A percentile compares a stretch with the other conserved stretches of the same genome.
Evolutionary conservation across 2,329 filamentous ascomycete species (phyloP).

Genomic region (Blastomyces gilchristii): DNA sequence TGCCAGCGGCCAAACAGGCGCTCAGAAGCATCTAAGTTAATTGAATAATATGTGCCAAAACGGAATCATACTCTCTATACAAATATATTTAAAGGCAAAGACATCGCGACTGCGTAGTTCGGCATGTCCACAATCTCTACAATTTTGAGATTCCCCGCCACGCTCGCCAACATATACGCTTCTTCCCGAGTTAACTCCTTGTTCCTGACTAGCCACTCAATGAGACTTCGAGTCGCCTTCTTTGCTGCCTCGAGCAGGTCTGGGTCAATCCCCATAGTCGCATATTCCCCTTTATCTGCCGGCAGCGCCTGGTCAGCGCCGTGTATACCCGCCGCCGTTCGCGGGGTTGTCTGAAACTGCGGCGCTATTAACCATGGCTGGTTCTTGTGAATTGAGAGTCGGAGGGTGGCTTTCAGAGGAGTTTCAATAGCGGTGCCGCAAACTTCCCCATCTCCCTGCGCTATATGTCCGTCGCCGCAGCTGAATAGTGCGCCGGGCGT

Average conservation of each 20-base stretch:
- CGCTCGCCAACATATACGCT: constrained; percentile 45
- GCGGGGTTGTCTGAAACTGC: constrained; percentile 37
- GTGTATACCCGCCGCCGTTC: constrained; percentile 14
- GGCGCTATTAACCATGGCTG: constrained; percentile 40
- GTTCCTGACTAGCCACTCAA: constrained; percentile 41
- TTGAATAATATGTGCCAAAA: background rate
- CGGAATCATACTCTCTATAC: constrained; percentile 8
- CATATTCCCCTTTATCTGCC: constrained; percentile 35
- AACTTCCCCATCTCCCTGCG: constrained; percentile 46
- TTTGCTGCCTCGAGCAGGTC: constrained; percentile 41
- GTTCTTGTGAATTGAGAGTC: constrained; percentile 41
- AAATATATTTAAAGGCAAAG: constrained; percentile 42
- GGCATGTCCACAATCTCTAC: constrained; percentile 47
- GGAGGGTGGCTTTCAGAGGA: constrained; percentile 40
- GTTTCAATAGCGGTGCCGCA: constrained; percentile 50
- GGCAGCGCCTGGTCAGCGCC: constrained; percentile 16
- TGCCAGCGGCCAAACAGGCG: background rate
- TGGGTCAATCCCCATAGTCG: constrained; percentile 39
- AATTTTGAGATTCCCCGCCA: constrained; percentile 43
- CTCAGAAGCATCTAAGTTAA: background rate
- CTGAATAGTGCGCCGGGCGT: constrained; percentile 43
- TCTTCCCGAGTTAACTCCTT: constrained; percentile 40
- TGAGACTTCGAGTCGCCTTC: constrained; percentile 40
- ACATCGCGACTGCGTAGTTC: constrained; percentile 43
- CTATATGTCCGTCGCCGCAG: constrained; percentile 46